These are phyloP conservation scores for Termitomyces sp. DNA, from an alignment of 768 basidiomycete species.

Conservation along the genomic window DNA sequence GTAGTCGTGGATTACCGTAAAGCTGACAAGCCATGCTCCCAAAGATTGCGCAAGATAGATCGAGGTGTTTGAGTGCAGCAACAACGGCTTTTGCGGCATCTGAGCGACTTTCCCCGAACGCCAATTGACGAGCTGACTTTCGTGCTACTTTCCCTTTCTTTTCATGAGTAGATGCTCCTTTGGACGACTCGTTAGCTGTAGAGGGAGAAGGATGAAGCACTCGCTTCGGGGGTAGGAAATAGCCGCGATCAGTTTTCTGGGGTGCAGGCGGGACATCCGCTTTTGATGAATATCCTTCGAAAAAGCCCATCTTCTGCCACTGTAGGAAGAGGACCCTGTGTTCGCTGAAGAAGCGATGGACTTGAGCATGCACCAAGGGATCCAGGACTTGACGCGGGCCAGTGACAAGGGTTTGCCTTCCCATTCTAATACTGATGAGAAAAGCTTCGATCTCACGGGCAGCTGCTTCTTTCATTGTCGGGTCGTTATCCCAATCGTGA, in stretches of 20 bases:
- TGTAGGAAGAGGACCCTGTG: not conserved
- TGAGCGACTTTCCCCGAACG: not conserved
- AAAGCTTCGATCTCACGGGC: constrained; percentile 1
- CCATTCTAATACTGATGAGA: constrained; percentile 2
- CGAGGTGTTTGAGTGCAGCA: not conserved
- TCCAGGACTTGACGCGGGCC: not conserved
- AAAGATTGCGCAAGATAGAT: constrained; percentile 10
- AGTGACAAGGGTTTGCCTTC: constrained; percentile 1
- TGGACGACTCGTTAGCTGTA: not conserved
- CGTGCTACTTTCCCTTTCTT: not conserved
- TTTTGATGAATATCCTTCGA: not conserved
- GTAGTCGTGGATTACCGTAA: constrained; percentile 11
- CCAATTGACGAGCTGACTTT: not conserved
- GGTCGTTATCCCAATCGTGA: not conserved
- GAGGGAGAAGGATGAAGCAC: not conserved
- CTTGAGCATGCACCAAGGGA: not conserved
- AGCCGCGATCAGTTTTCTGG: not conserved
- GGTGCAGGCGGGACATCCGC: not conserved
- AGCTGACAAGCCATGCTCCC: constrained; percentile 14
- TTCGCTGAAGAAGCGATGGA: constrained; percentile 1
- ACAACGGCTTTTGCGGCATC: constrained; percentile 1
- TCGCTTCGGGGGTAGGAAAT: constrained; percentile 3
- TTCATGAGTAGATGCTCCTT: not conserved
- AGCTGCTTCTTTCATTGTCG: not conserved
- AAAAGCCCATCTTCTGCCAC: constrained; percentile 10